Evolutionary conservation across 352 stramenopile genomes (phyloP).

Genomic region (Vaucheria bursata): DNA sequence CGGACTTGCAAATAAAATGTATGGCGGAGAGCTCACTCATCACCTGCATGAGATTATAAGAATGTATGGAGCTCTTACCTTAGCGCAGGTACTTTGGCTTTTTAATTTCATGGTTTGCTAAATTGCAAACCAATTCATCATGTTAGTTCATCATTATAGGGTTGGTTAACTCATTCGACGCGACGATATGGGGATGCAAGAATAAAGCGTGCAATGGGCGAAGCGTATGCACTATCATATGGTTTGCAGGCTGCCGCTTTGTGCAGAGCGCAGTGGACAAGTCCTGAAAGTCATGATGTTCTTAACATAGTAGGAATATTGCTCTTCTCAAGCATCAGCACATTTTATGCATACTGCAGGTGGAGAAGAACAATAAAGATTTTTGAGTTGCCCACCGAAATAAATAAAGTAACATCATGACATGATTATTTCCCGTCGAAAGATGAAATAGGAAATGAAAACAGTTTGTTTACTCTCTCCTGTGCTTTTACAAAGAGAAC

Average conservation of each 20-base stretch:
- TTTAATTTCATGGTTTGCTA: too few relatives aligned
- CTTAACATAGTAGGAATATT: slow-evolving; percentile 22
- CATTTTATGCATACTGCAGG: slow-evolving; percentile 28
- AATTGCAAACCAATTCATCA: not conserved
- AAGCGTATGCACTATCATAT: slow-evolving; percentile 35
- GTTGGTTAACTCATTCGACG: slow-evolving; percentile 23
- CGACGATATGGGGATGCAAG: slow-evolving; percentile 12
- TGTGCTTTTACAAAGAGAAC: too few relatives aligned
- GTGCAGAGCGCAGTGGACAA: slow-evolving; percentile 12
- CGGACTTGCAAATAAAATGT: slow-evolving; percentile 19
- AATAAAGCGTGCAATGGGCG: slow-evolving; percentile 24
- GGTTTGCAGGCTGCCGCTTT: slow-evolving; percentile 19
- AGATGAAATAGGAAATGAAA: too few relatives aligned
- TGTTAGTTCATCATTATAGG: slow-evolving; percentile 6
- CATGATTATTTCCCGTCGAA: too few relatives aligned
- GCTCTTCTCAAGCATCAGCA: slow-evolving; percentile 15
- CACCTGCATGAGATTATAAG: slow-evolving; percentile 26
- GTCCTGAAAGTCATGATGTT: slow-evolving; percentile 21
- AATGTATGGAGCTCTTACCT: slow-evolving; percentile 39
- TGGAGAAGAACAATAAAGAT: slow-evolving; percentile 41
- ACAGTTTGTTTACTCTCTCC: too few relatives aligned
- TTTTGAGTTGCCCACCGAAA: slow-evolving; percentile 26
- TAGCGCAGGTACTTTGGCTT: slow-evolving; percentile 33
- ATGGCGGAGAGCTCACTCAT: slow-evolving; percentile 25
- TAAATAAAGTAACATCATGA: not conserved